A percentile compares a stretch with the other conserved stretches of the same genome.
Evolutionary conservation across 345 rosid genomes (phyloP).

Genomic region (Lagerstroemia speciosa): DNA sequence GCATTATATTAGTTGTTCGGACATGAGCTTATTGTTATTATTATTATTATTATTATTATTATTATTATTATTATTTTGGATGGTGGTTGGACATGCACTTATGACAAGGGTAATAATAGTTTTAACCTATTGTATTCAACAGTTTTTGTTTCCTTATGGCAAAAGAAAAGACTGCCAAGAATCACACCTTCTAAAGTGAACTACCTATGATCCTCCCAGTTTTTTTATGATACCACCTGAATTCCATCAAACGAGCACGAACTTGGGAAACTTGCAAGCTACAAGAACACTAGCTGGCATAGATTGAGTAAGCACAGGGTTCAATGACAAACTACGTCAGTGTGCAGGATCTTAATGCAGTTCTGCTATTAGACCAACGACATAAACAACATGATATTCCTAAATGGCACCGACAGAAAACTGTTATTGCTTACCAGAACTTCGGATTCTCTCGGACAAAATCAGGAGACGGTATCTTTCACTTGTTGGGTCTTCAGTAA

Average conservation of each 20-base stretch:
- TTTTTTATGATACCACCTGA: not conserved
- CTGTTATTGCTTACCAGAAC: constrained; percentile 33
- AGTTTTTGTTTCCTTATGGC: not conserved
- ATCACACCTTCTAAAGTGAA: not conserved
- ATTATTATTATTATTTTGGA: too few species aligned
- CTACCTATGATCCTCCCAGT: not conserved
- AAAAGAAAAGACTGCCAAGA: not conserved
- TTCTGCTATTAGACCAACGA: not conserved
- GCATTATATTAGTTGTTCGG: not conserved
- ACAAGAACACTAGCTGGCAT: not conserved
- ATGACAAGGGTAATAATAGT: not conserved
- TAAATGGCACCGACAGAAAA: not conserved
- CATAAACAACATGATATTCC: too few species aligned
- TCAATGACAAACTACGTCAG: not conserved
- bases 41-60: too few species aligned
- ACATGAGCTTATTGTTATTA: not conserved
- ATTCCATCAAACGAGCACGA: not conserved
- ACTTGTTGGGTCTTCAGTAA: constrained; percentile 61
- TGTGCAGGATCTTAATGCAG: not conserved
- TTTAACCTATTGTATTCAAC: not conserved
- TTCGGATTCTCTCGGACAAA: constrained; percentile 56
- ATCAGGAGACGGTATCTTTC: constrained; percentile 59
- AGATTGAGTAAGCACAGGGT: not conserved
- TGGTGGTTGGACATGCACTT: too few species aligned
- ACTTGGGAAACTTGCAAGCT: not conserved